phyloP scores from a whole-genome alignment of 306 rosid species.

The Cicer cuneatum region DNA sequence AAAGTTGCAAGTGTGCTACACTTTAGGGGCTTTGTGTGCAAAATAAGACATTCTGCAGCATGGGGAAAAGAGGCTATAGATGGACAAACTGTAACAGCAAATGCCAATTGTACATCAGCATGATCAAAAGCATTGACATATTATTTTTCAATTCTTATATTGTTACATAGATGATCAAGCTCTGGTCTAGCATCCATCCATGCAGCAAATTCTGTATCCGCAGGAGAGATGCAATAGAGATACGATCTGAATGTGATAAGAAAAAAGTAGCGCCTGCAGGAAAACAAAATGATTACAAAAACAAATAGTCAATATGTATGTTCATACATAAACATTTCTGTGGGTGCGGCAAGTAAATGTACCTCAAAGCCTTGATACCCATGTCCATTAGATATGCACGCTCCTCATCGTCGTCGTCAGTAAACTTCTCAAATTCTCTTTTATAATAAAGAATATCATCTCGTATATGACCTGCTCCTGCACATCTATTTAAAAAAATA shows the following conservation, averaged over 20 bases:
- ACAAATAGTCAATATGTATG: not conserved
- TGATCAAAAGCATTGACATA: conserved; percentile 37
- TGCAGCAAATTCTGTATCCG: conserved; percentile 52
- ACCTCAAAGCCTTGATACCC: conserved; percentile 91
- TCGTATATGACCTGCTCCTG: conserved; percentile 85
- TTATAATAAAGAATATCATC: conserved; percentile 78
- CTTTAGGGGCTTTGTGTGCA: not conserved
- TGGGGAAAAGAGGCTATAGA: not conserved
- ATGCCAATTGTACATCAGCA: conserved; percentile 51
- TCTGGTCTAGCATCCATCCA: conserved; percentile 96
- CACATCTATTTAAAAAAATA: conserved; percentile 63
- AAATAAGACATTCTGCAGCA: conserved; percentile 4
- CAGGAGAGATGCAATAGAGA: conserved; percentile 68
- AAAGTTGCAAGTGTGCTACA: conserved; percentile 6
- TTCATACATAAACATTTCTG: not conserved
- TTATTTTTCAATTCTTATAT: conserved; percentile 80
- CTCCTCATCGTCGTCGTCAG: conserved; percentile 71
- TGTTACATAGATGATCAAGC: conserved; percentile 86
- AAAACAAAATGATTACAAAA: conserved; percentile 11
- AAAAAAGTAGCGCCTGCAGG: conserved; percentile 76
- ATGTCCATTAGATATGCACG: conserved; percentile 71
- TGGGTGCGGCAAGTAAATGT: conserved; percentile 12
- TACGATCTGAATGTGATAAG: conserved; percentile 87
- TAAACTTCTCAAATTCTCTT: conserved; percentile 65
- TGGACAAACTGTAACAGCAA: conserved; percentile 30